Base-by-base conservation (phyloP, 225 moss, liverwort and hornwort species). In the Lunularia cruciata region DNA sequence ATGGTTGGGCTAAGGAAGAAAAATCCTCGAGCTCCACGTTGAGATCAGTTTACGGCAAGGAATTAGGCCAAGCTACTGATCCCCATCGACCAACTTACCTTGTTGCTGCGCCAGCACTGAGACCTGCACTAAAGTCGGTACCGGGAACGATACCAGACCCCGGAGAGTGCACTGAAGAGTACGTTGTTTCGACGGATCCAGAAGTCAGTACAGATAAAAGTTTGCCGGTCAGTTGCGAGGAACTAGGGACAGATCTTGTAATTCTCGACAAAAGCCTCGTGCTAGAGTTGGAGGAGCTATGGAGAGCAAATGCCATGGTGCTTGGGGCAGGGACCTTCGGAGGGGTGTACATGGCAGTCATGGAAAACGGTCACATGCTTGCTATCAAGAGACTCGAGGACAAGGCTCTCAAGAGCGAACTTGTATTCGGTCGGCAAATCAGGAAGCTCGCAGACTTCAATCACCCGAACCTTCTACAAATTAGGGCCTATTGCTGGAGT, bases 381-480 rank as follows among this genome's bases (percentile, higher is more conserved):
- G 77, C 74, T 38, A 81, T 81, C 52, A 81, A 81, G 77, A 67
- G 71, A 47, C 70, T 81, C 46, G 77, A 81, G 11, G 73, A 74
- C n/a, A 12, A 56, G 18, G 53, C 54, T 19, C 38, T 81, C 34
- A 18, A 26, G 10, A 57, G 67, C 48, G 70, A 71, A 15, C 53
- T 34, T 26, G 70, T 69, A 18, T 81, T 81, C 31, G 70, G 60
- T 1, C 47, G 61, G 35, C 65, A 77, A 58, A 76, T 73, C 30
- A 52, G 25, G 8, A 45, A 53, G 25, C 74, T 81, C 19, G 73
- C 81, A 18, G 70, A 69, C 31, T 70, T 81, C 71, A 56, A 70
- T 48, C 81, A 81, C 57, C 81, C 77, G 28, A 81, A 81, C 47
- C 70, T 81, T 53, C 70, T 81, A 35, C 73, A 70, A 28, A 40